phyloP scores from a whole-genome alignment of 257 asterid species.

The Salvia splendens region DNA sequence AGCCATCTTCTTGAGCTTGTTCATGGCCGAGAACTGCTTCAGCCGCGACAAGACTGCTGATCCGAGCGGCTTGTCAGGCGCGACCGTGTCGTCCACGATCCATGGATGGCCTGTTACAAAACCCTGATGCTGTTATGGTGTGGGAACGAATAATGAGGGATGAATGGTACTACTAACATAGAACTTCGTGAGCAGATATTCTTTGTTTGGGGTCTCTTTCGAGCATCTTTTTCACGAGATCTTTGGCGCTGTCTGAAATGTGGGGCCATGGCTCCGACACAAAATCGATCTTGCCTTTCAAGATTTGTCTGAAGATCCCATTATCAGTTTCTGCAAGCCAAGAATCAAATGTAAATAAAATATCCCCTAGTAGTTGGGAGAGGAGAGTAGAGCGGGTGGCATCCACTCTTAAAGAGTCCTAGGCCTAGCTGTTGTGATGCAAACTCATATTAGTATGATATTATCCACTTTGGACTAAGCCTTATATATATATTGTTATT shows the following conservation, averaged over 20 bases:
- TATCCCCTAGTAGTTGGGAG: too few species aligned
- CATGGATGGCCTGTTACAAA: conserved; percentile 81
- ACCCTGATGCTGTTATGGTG: not conserved
- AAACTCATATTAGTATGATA: too few species aligned
- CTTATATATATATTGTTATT: too few species aligned
- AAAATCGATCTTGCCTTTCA: conserved; percentile 78
- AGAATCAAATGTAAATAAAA: not conserved
- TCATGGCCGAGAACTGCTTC: conserved; percentile 93
- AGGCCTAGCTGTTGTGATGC: not conserved
- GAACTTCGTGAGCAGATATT: conserved; percentile 78
- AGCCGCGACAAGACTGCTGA: conserved; percentile 81
- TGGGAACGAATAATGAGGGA: conserved; percentile 10
- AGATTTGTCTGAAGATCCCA: conserved; percentile 87
- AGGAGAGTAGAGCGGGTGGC: too few species aligned
- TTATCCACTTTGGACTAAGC: too few species aligned
- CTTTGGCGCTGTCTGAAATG: conserved; percentile 89
- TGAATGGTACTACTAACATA: conserved; percentile 51
- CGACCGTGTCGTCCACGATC: conserved; percentile 86
- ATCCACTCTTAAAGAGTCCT: too few species aligned
- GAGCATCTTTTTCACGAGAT: conserved; percentile 79
- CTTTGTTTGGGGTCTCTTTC: conserved; percentile 71
- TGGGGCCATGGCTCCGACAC: conserved; percentile 96
- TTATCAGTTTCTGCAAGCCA: conserved; percentile 74
- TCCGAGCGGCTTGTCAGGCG: conserved; percentile 94
- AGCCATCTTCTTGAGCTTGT: conserved; percentile 98